Base-by-base conservation (phyloP, 208 protist genomes). In the Wallacemonas collosoma region DNA sequence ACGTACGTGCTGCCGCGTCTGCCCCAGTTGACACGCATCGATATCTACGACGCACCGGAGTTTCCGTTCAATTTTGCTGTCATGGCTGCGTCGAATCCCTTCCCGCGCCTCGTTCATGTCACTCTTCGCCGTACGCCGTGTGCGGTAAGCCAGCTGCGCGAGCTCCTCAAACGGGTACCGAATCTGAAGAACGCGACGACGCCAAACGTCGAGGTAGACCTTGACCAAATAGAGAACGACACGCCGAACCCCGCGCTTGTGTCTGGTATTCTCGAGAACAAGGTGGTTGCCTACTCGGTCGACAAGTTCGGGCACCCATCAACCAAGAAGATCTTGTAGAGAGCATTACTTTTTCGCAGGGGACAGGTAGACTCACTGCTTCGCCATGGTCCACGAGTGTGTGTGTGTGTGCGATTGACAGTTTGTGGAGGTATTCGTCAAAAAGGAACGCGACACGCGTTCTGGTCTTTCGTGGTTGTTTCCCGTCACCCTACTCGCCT, bases 261-360 rank as follows among this genome's bases (percentile, higher is more conserved):
- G 36, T n/a, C 36, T 15, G 56, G 56, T 9, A 12, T 36, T 15
- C 26, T 62, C 9, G 56, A 62, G 6, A 62, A 62, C 56, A 62
- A 62, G 56, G 56, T 62, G 5, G 4, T 62, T n/a, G 56, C 56
- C 12, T 62, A 43, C 36, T 12, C 56, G 38, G 6, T 62, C 36
- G 56, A 62, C 26, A 62, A 43, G 36, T 44, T 44, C 26, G 56
- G 56, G 3, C 56, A 62, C 56, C 56, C 56, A 6, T 14, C 73
- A 66, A 12, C 74, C 57, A 80, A 62, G 11, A 56, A 48, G 0
- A 71, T 36, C 4, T 15, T 71, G 14, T 58, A 61, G 26, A 26
- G 26, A 26, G 26, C 26, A 26, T 26, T 26, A 26, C 26, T 26
- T 26, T 26, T 26, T 26, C 26, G 0, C 0, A 26, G 26, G 26